A percentile compares a stretch with the other conserved stretches of the same genome.
Evolutionary conservation across 2,329 filamentous ascomycete genomes (phyloP).

Genomic region (Nigrograna mackinnonii): DNA sequence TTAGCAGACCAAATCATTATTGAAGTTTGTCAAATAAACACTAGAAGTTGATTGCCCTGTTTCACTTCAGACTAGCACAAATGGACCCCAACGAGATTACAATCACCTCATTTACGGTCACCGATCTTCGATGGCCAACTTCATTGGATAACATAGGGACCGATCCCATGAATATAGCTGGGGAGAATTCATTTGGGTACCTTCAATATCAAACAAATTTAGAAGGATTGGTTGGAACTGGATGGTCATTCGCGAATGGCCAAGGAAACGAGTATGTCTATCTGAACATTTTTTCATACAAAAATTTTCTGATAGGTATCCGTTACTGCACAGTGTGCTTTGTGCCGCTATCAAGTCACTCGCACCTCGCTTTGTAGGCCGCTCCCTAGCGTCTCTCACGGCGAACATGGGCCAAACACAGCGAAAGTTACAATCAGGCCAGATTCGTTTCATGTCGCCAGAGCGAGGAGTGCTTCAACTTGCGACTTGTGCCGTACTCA

Average conservation of each 20-base stretch:
- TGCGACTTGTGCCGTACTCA: conserved; percentile 84
- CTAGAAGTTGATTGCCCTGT: too few relatives aligned
- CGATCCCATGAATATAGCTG: conserved; percentile 94
- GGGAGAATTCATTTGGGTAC: conserved; percentile 93
- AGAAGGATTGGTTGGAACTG: too few relatives aligned
- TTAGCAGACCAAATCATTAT: too few relatives aligned
- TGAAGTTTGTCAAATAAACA: too few relatives aligned
- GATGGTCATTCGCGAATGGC: conserved; percentile 82
- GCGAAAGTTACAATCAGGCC: conserved; percentile 89
- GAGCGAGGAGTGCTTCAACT: conserved; percentile 95
- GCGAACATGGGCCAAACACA: conserved; percentile 85
- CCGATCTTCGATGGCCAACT: too few relatives aligned
- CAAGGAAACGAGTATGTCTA: conserved; percentile 91
- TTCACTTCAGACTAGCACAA: too few relatives aligned
- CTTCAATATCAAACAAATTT: conserved; percentile 86
- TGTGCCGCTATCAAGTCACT: conserved; percentile 82
- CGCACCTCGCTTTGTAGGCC: conserved; percentile 73
- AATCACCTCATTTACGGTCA: too few relatives aligned
- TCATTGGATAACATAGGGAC: conserved; percentile 95
- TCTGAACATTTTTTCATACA: too few relatives aligned
- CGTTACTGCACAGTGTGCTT: too few relatives aligned
- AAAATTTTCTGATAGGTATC: too few relatives aligned
- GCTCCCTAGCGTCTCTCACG: conserved; percentile 76
- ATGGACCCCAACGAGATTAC: too few relatives aligned
- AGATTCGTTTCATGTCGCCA: conserved; percentile 90